Evolutionary conservation across 345 rosid genomes (phyloP), one percentile per base, ranked within the genome.

Genomic region (Brassica nigra): DNA sequence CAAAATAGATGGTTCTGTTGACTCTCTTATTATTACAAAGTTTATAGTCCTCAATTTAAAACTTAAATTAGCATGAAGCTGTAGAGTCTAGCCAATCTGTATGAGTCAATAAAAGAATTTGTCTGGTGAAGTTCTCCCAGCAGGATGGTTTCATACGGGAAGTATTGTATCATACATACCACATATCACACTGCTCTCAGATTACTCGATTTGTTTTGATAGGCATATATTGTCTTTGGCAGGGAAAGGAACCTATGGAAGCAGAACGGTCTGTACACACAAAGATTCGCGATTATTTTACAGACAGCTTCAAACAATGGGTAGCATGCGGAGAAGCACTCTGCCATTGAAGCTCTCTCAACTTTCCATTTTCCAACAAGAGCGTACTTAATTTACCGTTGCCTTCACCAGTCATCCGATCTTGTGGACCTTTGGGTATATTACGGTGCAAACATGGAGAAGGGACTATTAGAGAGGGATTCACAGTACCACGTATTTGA

Each of bases 221-320:
- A 71, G 27, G 36, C 33, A 8, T 58, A 58, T 39, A 42, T 8
- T 39, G 33, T 70, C 14, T 59, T 69, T 29, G 85, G 69, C 57
- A 93, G 98, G 93, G 78, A 76, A 87, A 80, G 61, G 92, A 89
- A 78, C 89, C 74, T 33, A 71, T 78, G n/a, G 89, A 78, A 71
- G 58, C 27, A 23, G 59, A 54, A 54, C 27, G 10, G 18, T 54
- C 59, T 23, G 27, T 23, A 23, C 27, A 23, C 23, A 54, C 75
- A 39, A 88, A 83, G 64, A 88, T 79, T 27, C 82, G 66, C 1
- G 89, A 90, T 84, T 95, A 92, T 16, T 89, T 81, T 75, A 65
- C 99, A 1, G 97, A 87, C 76, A 85, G 90, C 83, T 96, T 93
- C 80, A 90, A 83, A 71, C 83, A 82, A 18, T 96, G 99, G 99